phyloP scores from a whole-genome alignment of 768 basidiomycete species.

The Punctularia strigosozonata region DNA sequence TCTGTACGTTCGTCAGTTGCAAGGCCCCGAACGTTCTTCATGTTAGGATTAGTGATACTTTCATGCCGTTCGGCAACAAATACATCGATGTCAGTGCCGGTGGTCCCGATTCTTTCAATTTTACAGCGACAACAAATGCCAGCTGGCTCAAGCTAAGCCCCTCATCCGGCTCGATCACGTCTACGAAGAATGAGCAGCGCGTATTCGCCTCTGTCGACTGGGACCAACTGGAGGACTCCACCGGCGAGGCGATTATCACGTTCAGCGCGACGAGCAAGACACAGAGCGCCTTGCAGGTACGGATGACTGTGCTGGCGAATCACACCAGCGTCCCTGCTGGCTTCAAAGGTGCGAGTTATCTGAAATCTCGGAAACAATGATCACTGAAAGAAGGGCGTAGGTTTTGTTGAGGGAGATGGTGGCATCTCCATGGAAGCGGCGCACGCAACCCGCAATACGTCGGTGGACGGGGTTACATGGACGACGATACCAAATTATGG shows the following conservation, averaged over 20 bases:
- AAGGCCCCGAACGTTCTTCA: too few species aligned
- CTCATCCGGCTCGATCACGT: constrained; percentile 32
- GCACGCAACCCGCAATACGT: constrained; percentile 35
- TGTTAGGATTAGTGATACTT: too few species aligned
- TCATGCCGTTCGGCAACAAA: constrained; percentile 36
- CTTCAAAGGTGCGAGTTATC: constrained; percentile 33
- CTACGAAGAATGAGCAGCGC: constrained; percentile 34
- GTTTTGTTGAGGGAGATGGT: constrained; percentile 54
- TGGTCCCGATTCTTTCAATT: constrained; percentile 46
- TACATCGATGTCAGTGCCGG: constrained; percentile 55
- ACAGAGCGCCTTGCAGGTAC: constrained; percentile 24
- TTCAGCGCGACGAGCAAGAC: constrained; percentile 33
- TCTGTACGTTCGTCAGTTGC: too few species aligned
- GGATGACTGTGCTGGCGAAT: constrained; percentile 19
- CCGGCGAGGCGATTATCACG: constrained; percentile 23
- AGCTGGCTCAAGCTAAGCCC: constrained; percentile 42
- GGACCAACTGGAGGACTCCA: constrained; percentile 17
- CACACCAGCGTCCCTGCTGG: constrained; percentile 23
- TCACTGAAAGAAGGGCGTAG: constrained; percentile 10
- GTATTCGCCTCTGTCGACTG: constrained; percentile 51
- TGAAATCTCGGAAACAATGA: background rate
- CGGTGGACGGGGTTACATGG: constrained; percentile 44
- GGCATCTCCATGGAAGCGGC: constrained; percentile 57
- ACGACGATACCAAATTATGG: constrained; percentile 49
- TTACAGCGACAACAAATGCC: constrained; percentile 33